These are phyloP conservation scores for Trichothecium roseum DNA, from an alignment of 2,329 filamentous ascomycete species.

Conservation along the genomic window DNA sequence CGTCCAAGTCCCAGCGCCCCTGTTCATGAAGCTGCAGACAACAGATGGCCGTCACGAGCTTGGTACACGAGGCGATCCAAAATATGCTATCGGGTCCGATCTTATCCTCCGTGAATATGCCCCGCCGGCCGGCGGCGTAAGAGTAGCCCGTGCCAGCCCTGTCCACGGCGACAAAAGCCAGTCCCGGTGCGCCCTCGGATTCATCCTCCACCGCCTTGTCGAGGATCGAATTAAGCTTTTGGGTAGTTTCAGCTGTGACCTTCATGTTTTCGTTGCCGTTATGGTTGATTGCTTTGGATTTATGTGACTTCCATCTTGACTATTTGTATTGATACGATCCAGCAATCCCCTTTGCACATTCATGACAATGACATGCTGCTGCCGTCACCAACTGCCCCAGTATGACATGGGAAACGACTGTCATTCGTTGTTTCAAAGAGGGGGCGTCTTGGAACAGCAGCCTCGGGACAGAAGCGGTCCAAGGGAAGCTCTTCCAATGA, in stretches of 20 bases:
- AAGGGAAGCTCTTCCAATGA: no score
- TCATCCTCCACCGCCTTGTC: neutral
- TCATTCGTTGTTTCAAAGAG: no score
- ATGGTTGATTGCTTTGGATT: no score
- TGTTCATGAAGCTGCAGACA: slow-evolving; percentile 48
- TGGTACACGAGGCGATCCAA: slow-evolving; percentile 50
- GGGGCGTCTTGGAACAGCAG: no score
- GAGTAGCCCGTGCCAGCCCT: slow-evolving; percentile 22
- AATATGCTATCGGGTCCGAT: slow-evolving; percentile 53
- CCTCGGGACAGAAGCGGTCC: no score
- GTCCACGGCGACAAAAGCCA: neutral
- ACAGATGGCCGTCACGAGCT: slow-evolving; percentile 40
- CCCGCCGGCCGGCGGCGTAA: slow-evolving; percentile 36
- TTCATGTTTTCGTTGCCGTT: neutral
- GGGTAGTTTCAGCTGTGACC: neutral
- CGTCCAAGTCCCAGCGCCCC: slow-evolving; percentile 35
- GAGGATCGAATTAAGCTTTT: neutral
- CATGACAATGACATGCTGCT: no score
- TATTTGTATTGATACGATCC: neutral
- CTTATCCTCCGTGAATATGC: slow-evolving; percentile 28
- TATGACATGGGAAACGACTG: no score
- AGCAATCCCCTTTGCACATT: neutral
- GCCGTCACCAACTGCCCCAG: no score
- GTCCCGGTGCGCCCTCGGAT: neutral
- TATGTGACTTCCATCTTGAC: neutral